Evolutionary conservation across 805 yeast genomes (phyloP).

Genomic region (Ascoidea rubescens): DNA sequence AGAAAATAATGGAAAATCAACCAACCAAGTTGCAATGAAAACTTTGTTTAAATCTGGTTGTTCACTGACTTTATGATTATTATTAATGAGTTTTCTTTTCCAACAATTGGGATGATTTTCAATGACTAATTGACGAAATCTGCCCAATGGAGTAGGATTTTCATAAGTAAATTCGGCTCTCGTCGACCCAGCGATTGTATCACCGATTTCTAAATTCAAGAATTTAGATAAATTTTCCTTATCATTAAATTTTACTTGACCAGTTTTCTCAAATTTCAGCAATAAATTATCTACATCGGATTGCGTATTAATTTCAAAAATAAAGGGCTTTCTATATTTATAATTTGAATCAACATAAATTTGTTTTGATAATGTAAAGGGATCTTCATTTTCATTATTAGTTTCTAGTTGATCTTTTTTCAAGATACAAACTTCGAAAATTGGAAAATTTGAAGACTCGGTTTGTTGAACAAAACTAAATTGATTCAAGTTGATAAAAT

Average conservation of each 20-base stretch:
- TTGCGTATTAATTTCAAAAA: slow-evolving; percentile 33
- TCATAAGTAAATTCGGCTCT: slow-evolving; percentile 62
- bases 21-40: slow-evolving; percentile 71
- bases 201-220: slow-evolving; percentile 46
- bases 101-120: slow-evolving; percentile 35
- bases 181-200: slow-evolving; percentile 67
- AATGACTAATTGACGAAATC: slow-evolving; percentile 64
- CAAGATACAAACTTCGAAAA: slow-evolving; percentile 62
- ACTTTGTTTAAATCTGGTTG: slow-evolving; percentile 6
- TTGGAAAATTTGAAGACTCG: slow-evolving; percentile 37
- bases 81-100: slow-evolving; percentile 24
- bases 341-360: slow-evolving; percentile 31
- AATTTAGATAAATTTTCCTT: slow-evolving; percentile 17
- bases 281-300: slow-evolving; percentile 31
- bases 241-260: slow-evolving; percentile 20
- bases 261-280: slow-evolving; percentile 14
- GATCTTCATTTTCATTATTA: slow-evolving; percentile 19
- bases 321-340: slow-evolving; percentile 41
- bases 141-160: slow-evolving; percentile 91
- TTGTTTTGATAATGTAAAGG: slow-evolving; percentile 19
- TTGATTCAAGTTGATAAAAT: slow-evolving; percentile 33
- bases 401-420: slow-evolving; percentile 15
- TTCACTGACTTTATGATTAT: slow-evolving; percentile 12
- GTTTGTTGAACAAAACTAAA: slow-evolving; percentile 21
- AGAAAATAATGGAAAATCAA: slow-evolving; percentile 83